Base-by-base conservation (phyloP, 139 green algal species). In the Haematococcus sp. region DNA sequence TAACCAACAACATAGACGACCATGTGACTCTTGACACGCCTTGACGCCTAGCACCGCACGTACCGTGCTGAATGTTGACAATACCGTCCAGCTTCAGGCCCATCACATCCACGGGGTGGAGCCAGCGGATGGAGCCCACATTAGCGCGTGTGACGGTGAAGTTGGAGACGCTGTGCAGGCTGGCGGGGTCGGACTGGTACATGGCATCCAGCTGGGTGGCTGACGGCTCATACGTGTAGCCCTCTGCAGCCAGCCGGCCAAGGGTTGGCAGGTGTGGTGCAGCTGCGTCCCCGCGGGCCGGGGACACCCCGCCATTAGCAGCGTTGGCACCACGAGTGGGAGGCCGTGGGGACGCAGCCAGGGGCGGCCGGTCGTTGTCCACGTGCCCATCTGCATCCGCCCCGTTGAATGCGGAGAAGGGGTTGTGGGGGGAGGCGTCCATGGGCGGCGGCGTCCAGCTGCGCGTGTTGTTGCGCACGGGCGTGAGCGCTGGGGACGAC, bases 41-140 rank as follows among this genome's bases (percentile, higher is more conserved):
- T n/a, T n/a, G n/a, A n/a, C n/a, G n/a, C n/a, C n/a, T n/a, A 49
- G 40, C 40, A 49, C 40, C 11, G 40, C 40, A 49, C 70, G 25
- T 70, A 78, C 70, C 81, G 35, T 74, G 74, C 60, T 80, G 51
- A 25, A 98, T 89, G 20, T 63, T 63, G 13, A 97, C 83, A 32
- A 94, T 87, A 11, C 66, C 61, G 13, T 94, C 81, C 56, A 98
- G 66, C 49, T 91, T 74, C 49, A 95, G 55, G 5, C 83, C 79
- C 4, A 84, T 63, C 64, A 98, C 85, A 71, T 98, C 93, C 3
- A 92, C 86, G 5, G 89, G 88, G 16, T 88, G 85, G 67, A 94
- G 78, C 87, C 90, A 98, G n/a, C 86, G 78, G 44, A 98, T 74
- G 46, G 20, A 51, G n/a, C 93, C 93, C 35, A 93, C 79, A 44